These are phyloP conservation scores for Pseudogymnoascus sp. DNA, from an alignment of 2,329 filamentous ascomycete genomes.

Conservation along the genomic window DNA sequence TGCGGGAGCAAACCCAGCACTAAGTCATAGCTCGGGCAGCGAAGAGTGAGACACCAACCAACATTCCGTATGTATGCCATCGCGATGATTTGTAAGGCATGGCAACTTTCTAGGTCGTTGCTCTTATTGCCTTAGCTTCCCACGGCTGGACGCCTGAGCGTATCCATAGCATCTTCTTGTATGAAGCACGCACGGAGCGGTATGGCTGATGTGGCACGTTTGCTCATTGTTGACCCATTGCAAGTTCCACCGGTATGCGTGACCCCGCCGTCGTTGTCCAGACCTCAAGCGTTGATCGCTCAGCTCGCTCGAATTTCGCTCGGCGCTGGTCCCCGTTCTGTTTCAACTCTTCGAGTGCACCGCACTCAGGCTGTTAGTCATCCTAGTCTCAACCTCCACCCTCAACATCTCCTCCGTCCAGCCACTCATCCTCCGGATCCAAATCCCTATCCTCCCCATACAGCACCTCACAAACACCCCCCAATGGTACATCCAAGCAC, in stretches of 20 bases:
- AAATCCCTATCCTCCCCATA: slow-evolving; percentile 57
- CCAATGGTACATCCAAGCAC: slow-evolving; percentile 92
- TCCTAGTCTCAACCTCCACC: not conserved
- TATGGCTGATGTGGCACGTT: not conserved
- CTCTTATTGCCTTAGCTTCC: not conserved
- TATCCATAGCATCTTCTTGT: not conserved
- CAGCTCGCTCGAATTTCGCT: not conserved
- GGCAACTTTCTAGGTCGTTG: not conserved
- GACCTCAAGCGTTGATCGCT: not conserved
- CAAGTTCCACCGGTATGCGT: not conserved
- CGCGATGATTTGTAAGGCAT: too few species aligned
- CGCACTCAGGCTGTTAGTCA: not conserved
- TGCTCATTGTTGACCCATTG: not conserved
- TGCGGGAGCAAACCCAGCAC: not conserved
- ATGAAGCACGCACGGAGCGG: not conserved
- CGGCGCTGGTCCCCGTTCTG: not conserved
- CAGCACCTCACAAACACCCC: slow-evolving; percentile 87
- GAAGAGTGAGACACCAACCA: not conserved
- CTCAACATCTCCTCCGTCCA: slow-evolving; percentile 13
- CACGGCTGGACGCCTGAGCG: not conserved
- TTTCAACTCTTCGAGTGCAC: not conserved
- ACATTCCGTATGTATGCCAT: not conserved
- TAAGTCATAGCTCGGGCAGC: not conserved
- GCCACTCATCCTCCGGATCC: slow-evolving; percentile 5
- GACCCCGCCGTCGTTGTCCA: not conserved